phyloP scores from a whole-genome alignment of 441 rosid genomes.

The Brassica hybrid region DNA sequence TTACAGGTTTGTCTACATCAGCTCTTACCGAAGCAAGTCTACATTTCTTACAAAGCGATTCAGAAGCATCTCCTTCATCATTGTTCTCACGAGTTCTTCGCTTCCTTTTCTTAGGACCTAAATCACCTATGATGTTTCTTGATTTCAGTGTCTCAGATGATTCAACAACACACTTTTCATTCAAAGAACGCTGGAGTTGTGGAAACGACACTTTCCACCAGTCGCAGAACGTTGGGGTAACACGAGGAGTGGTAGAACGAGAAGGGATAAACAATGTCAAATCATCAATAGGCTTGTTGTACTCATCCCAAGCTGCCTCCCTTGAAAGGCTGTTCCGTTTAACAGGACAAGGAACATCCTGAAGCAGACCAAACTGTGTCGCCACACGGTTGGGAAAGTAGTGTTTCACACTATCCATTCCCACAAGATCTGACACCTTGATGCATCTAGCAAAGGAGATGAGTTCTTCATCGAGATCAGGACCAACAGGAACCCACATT shows the following conservation, averaged over 20 bases:
- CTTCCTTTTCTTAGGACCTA: background rate
- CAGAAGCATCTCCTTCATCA: constrained; percentile 15
- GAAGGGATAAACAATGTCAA: constrained; percentile 50
- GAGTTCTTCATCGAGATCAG: constrained; percentile 42
- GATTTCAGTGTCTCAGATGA: background rate
- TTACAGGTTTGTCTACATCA: background rate
- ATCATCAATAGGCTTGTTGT: constrained; percentile 40
- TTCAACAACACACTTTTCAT: constrained; percentile 40
- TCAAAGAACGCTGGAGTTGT: background rate
- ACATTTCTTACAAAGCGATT: background rate
- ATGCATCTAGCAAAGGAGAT: constrained; percentile 51
- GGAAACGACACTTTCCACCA: constrained; percentile 50
- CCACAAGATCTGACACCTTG: constrained; percentile 51
- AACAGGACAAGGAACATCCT: constrained; percentile 44
- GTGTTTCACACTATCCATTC: constrained; percentile 41
- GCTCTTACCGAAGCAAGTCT: background rate
- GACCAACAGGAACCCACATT: constrained; percentile 32
- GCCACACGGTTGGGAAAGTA: constrained; percentile 70
- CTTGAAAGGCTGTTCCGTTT: constrained; percentile 12
- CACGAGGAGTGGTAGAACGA: constrained; percentile 36
- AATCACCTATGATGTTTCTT: background rate
- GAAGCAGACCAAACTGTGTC: constrained; percentile 69
- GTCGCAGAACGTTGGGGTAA: constrained; percentile 46
- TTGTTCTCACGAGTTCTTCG: background rate
- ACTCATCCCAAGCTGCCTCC: constrained; percentile 29